Evolutionary conservation across 2,329 filamentous ascomycete species (phyloP), one percentile per base, ranked within the genome.

Genomic region (Xylariaceae sp.): DNA sequence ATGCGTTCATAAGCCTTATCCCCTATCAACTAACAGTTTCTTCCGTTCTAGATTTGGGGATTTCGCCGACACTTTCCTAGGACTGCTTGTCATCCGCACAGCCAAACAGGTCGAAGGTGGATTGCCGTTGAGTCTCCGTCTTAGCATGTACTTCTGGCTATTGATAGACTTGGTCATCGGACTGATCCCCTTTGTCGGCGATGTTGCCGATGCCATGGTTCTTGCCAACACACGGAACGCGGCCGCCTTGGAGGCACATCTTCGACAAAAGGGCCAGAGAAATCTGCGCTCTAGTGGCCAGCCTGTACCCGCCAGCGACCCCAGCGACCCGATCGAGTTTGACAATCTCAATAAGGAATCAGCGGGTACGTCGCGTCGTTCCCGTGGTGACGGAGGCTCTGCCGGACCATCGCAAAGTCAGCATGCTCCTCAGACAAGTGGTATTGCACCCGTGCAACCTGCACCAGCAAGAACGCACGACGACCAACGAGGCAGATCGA

Each of bases 101-200:
- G 92, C 89, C 71, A 77, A 79, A 57, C 80, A 86, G 57, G 78
- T 95, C 45, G 87, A 95, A 49, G 89, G 88, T 47, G 89, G 88
- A 13, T 80, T 97, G 4, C 86, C 86, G 1, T 60, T 70, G 4
- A 65, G 70, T 9, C 71, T 92, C 47, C 77, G 81, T 52, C 69
- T 80, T 26, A 80, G 80, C 65, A 97, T 99, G 94, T 70, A 91
- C 59, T 71, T 91, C 66, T 95, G 96, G 71, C 81, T 96, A 52
- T 64, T 79, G 3, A 55, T 92, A 39, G 89, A 95, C 67, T 89
- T 94, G 62, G 68, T 80, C 36, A 75, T 92, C 32, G 89, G 89
- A 5, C 72, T 94, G 2, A 75, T 92, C 0, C 89, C 89, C 0
- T 81, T 92, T 57, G 58, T 90, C 0, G 89, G 89, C n/a, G 89